Base-by-base conservation (phyloP, 2,329 filamentous ascomycete genomes). In the Fulvia fulva region DNA sequence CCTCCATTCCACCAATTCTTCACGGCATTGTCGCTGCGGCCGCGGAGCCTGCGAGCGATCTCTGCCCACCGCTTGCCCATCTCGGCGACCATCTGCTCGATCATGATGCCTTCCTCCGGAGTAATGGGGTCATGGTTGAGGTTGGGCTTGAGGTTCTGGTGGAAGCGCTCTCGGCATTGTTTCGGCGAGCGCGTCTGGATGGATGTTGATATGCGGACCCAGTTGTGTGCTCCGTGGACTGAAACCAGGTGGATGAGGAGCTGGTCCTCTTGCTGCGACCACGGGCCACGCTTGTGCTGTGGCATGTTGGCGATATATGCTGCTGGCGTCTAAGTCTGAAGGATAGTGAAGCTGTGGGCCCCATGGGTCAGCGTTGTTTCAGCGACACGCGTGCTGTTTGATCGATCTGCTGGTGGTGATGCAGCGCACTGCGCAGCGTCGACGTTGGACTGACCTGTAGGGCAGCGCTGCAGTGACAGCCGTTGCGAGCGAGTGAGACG, bases 1-100 rank as follows among this genome's bases (percentile, higher is more conserved):
- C 88, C 90, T 51, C 92, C 91, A 72, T 96, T 96, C 90, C 90
- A 96, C 91, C 91, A 97, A 75, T 97, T 97, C 83, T 97, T 97
- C 63, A 97, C 90, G 26, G 90, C 89, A 70, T 97, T 97, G 78
- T 97, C 92, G 74, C 91, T 96, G 70, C 92, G 87, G 64, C 91
- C 91, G 55, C 87, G 83, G 21, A 97, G 81, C 47, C 85, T 81
- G 65, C 92, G 83, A 46, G 92, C 90, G 70, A 97, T 97, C 71
- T 97, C 91, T 2, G 92, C 92, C 92, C 92, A 97, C 57, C 89
- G 85, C 78, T 91, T 93, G 62, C 91, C 91, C 78, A 90, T 86
- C 67, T 88, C 83, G 11, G 77, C 74, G 16, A 97, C 92, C 73
- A 94, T 82, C 58, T 82, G 80, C 76, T 93, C 87, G 69, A 97